Evolutionary conservation across 495 filamentous ascomycete species (phyloP).

Genomic region (Podospora anserina): DNA sequence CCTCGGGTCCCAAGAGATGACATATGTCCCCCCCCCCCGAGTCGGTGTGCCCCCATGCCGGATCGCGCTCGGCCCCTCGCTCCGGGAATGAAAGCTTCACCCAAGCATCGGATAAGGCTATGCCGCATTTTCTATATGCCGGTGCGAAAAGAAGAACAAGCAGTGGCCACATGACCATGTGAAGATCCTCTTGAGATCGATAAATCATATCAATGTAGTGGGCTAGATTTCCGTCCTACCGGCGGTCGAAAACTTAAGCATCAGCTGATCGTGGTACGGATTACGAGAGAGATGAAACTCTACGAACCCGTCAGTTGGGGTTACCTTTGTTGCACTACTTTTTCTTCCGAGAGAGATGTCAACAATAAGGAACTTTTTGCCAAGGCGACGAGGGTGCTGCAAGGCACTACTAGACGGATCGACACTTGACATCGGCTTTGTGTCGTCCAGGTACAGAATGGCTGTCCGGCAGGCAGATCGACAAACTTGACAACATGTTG

Average conservation of each 20-base stretch:
- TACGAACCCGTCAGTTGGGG: not conserved
- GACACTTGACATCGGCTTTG: not conserved
- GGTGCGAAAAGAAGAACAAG: not conserved
- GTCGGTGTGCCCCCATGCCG: conserved; percentile 11
- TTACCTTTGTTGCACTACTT: not conserved
- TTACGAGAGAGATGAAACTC: conserved; percentile 9
- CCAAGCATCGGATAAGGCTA: not conserved
- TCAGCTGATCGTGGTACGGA: conserved; percentile 10
- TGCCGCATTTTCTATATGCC: not conserved
- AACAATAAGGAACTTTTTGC: not conserved
- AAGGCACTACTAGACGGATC: not conserved
- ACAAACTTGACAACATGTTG: not conserved
- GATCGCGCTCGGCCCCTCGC: conserved; percentile 2
- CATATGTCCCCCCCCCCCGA: not conserved
- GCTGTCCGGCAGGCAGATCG: not conserved
- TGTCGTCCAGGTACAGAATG: not conserved
- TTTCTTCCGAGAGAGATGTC: not conserved
- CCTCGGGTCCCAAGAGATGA: not conserved
- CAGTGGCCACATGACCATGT: conserved; percentile 3
- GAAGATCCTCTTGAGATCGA: not conserved
- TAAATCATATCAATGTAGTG: not conserved
- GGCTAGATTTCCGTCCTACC: not conserved
- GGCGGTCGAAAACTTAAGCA: not conserved
- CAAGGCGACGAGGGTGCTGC: not conserved
- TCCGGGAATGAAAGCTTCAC: not conserved